These are phyloP conservation scores for Schoenoplectus triqueter DNA, from an alignment of 202 grass and related monocot species.

Conservation along the genomic window DNA sequence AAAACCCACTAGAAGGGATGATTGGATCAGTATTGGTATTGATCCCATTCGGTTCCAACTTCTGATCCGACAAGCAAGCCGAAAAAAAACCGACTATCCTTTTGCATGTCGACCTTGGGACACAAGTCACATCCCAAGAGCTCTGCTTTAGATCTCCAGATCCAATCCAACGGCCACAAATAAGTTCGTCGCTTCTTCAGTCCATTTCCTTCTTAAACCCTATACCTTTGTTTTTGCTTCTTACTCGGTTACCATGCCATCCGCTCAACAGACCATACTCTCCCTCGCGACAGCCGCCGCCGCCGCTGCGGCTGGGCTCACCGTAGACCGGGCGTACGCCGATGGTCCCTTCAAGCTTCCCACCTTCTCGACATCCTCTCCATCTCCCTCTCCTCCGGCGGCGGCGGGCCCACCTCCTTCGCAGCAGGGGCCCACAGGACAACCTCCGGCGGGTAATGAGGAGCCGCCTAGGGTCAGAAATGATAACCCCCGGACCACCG, in stretches of 20 bases:
- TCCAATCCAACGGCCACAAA: conserved; percentile 35
- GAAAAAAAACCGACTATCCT: too few species aligned
- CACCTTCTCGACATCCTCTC: conserved; percentile 26
- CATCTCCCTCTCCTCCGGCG: conserved; percentile 16
- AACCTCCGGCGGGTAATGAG: conserved; percentile 34
- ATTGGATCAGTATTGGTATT: too few species aligned
- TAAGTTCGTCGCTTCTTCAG: not conserved
- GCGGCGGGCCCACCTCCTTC: not conserved
- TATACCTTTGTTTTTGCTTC: conserved; percentile 36
- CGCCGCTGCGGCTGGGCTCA: conserved; percentile 44
- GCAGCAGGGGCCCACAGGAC: not conserved
- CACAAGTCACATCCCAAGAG: conserved; percentile 46
- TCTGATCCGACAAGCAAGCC: too few species aligned
- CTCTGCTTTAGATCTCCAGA: conserved; percentile 31
- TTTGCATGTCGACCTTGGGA: conserved; percentile 36
- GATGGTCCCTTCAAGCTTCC: conserved; percentile 61
- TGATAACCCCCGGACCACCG: conserved; percentile 68
- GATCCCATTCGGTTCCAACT: too few species aligned
- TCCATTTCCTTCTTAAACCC: conserved; percentile 63
- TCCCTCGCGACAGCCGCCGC: conserved; percentile 51
- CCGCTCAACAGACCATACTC: conserved; percentile 46
- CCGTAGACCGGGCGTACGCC: conserved; percentile 58
- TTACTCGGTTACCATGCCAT: conserved; percentile 37
- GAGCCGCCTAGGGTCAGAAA: conserved; percentile 58
- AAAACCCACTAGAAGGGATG: too few species aligned